Percentiles rank a stretch among this genome's conserved stretches.
Conservation (phyloP, 2,329 filamentous ascomycete genomes). For the Beauveria brongniartii region DNA sequence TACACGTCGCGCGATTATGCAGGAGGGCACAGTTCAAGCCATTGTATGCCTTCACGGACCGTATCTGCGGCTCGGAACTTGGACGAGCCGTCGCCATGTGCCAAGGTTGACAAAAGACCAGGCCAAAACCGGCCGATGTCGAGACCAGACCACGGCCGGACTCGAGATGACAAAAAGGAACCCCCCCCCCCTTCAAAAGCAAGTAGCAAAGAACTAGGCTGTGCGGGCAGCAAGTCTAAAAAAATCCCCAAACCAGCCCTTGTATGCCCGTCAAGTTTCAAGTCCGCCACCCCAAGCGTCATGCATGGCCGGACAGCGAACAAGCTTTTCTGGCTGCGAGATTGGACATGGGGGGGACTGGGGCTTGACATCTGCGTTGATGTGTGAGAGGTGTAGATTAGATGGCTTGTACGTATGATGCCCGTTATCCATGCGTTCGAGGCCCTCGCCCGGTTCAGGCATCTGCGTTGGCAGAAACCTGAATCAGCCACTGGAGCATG, state of each 20-base stretch:
- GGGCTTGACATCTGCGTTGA: too few relatives aligned
- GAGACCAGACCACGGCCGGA: neutral
- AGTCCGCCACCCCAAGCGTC: neutral
- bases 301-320: neutral
- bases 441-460: too few relatives aligned
- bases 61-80: slow-evolving; percentile 5
- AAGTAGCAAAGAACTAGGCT: neutral
- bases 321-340: too few relatives aligned
- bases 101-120: neutral
- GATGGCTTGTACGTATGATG: too few relatives aligned
- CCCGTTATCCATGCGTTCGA: too few relatives aligned
- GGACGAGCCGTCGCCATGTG: neutral
- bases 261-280: slow-evolving; percentile 4
- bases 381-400: too few relatives aligned
- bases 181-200: neutral
- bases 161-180: neutral
- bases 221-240: too few relatives aligned
- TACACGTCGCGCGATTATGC: neutral
- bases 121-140: neutral
- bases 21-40: neutral
- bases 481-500: neutral
- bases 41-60: neutral
- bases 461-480: too few relatives aligned
- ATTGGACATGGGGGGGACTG: too few relatives aligned
- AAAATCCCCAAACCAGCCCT: neutral